Conservation (phyloP, 345 rosid genomes). For the Eucalyptus camaldulensis region DNA sequence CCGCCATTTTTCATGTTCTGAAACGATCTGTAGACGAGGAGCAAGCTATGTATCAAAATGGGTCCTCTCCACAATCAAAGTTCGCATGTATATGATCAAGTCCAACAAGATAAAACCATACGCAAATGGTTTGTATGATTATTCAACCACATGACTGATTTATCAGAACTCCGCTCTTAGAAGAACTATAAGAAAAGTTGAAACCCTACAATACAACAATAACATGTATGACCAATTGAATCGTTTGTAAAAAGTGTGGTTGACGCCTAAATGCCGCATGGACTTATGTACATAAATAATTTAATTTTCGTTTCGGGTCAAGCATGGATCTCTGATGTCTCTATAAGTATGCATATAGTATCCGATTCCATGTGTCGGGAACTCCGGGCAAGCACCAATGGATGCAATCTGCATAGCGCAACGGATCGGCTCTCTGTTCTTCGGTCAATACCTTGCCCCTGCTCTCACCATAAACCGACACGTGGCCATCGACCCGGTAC, state of each 20-base stretch:
- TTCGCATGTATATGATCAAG: background rate
- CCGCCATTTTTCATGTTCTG: background rate
- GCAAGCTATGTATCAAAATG: background rate
- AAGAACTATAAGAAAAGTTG: background rate
- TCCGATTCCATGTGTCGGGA: slow-evolving; percentile 10
- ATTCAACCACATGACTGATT: background rate
- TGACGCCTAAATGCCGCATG: background rate
- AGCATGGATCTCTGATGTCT: background rate
- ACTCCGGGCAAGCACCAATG: slow-evolving; percentile 13
- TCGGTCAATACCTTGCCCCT: background rate
- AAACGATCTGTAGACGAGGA: background rate
- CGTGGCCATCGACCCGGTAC: background rate
- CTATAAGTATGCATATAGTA: slow-evolving; percentile 1
- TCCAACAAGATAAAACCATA: background rate
- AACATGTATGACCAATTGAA: background rate
- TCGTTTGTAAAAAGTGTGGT: background rate
- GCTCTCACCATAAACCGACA: background rate
- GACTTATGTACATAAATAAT: background rate
- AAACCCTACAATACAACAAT: background rate
- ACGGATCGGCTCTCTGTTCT: background rate
- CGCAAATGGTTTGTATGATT: background rate
- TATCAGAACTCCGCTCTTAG: background rate
- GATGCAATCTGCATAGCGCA: background rate
- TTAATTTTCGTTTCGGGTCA: background rate
- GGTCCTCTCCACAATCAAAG: background rate